Evolutionary conservation across 257 asterid genomes (phyloP), one percentile per base, ranked within the genome.

Genomic region (Solanum neorickii): DNA sequence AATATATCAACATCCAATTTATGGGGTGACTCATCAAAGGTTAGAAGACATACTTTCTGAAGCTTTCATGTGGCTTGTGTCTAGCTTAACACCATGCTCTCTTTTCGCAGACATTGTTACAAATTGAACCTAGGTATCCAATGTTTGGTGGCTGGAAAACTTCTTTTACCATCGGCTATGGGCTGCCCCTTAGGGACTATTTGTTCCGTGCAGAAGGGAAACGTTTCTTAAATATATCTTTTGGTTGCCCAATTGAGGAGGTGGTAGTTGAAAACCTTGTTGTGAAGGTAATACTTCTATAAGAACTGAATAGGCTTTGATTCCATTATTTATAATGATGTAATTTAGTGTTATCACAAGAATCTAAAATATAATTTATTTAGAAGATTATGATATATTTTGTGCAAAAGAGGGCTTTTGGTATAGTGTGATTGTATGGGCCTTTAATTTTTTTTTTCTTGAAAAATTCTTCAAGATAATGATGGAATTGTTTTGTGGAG

Each of bases 141-240:
- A 90, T 97, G 97, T 93, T 96, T 94, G 99, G 99, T 92, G 99
- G 99, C 62, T 97, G 99, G 99, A 97, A 90, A 94, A 93, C 99
- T 82, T 70, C 99, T 74, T 97, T 97, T 88, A 96, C 99, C 41
- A 94, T 97, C 88, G 99, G 99, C 86, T 97, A 95, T 89, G 96
- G 99, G 86, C 87, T 96, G 91, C 99, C 98, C 4, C 98, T 97
- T 86, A 88, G 90, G 87, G 98, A 97, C 91, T 97, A 96, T 95
- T 91, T 97, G 92, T 97, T 94, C 91, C 91, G 89, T 80, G 92
- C 99, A 2, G 95, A 91, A 83, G 98, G 99, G 86, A 92, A 92
- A 87, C 99, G 97, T 14, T 91, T 93, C 88, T 94, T 96, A 33
- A 90, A 96, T 88, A 88, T 95, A 86, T 83, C 98, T 15, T 97